Conservation (phyloP, 352 stramenopile species). For the Pythium pyrilobum region DNA sequence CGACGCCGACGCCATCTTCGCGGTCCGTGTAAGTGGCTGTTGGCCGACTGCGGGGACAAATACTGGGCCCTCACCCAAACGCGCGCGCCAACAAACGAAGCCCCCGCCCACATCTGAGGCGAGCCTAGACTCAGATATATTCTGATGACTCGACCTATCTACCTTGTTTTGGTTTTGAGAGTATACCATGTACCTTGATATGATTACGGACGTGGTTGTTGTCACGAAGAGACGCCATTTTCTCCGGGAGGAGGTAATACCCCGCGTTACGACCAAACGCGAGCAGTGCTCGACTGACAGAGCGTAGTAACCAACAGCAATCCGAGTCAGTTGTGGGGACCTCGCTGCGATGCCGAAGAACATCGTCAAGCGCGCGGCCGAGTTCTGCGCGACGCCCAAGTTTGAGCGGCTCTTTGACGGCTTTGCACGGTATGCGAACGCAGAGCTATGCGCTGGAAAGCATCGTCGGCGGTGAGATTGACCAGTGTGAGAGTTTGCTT, state of each 20-base stretch:
- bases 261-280: too few species aligned
- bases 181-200: slow-evolving; percentile 2
- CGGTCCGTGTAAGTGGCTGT: too few species aligned
- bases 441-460: background rate
- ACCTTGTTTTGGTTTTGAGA: too few species aligned
- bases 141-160: too few species aligned
- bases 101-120: background rate
- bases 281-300: background rate
- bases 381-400: slow-evolving; percentile 67
- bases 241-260: too few species aligned
- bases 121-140: too few species aligned
- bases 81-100: background rate
- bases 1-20: slow-evolving; percentile 10
- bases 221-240: too few species aligned
- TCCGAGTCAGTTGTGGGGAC: too few species aligned
- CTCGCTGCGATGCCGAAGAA: slow-evolving; percentile 39
- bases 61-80: too few species aligned
- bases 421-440: slow-evolving; percentile 45
- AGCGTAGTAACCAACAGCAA: background rate
- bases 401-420: slow-evolving; percentile 76
- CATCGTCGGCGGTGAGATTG: background rate
- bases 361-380: slow-evolving; percentile 57
- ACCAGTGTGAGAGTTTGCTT: background rate
- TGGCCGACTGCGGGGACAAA: too few species aligned
- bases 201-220: background rate